Evolutionary conservation across 169 alveolate species (phyloP).

Genomic region (Condylostoma magnum): DNA sequence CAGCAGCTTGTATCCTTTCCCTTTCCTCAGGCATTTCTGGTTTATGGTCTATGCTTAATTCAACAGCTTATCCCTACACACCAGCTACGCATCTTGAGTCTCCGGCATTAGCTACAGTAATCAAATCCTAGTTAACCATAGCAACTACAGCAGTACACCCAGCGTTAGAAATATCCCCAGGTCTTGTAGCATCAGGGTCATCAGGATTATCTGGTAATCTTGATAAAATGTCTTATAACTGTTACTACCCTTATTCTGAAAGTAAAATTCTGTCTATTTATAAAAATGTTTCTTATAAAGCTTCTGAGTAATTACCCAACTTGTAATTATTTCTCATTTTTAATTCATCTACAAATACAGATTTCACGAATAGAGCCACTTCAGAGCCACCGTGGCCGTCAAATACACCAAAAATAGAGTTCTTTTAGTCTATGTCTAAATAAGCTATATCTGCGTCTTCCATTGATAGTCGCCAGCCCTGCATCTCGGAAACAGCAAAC

Average conservation of each 20-base stretch:
- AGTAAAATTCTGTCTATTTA: slow-evolving; percentile 40
- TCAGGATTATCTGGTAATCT: background rate
- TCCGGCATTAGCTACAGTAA: slow-evolving; percentile 78
- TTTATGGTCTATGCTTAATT: slow-evolving; percentile 71
- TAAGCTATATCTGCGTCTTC: slow-evolving; percentile 93
- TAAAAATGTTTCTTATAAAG: slow-evolving; percentile 50
- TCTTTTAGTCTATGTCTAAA: slow-evolving; percentile 33
- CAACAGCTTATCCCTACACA: slow-evolving; percentile 50
- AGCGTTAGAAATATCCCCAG: slow-evolving; percentile 9
- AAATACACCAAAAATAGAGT: slow-evolving; percentile 67
- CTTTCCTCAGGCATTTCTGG: slow-evolving; percentile 58
- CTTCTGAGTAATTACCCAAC: slow-evolving; percentile 41
- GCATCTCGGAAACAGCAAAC: slow-evolving; percentile 89
- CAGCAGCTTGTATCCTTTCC: slow-evolving; percentile 47
- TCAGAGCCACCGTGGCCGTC: slow-evolving; percentile 87
- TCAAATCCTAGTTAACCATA: slow-evolving; percentile 46
- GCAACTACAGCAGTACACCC: slow-evolving; percentile 81
- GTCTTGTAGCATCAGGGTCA: background rate
- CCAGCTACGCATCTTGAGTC: slow-evolving; percentile 71
- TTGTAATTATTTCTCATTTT: slow-evolving; percentile 27
- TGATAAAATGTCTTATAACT: background rate
- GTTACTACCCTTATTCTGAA: slow-evolving; percentile 29
- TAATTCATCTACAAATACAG: slow-evolving; percentile 51
- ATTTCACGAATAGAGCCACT: slow-evolving; percentile 64
- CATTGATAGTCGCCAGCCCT: slow-evolving; percentile 96